A percentile compares a stretch with the other conserved stretches of the same genome.
Evolutionary conservation across 805 yeast genomes (phyloP).

Genomic region (Nakazawaea molendinolei): DNA sequence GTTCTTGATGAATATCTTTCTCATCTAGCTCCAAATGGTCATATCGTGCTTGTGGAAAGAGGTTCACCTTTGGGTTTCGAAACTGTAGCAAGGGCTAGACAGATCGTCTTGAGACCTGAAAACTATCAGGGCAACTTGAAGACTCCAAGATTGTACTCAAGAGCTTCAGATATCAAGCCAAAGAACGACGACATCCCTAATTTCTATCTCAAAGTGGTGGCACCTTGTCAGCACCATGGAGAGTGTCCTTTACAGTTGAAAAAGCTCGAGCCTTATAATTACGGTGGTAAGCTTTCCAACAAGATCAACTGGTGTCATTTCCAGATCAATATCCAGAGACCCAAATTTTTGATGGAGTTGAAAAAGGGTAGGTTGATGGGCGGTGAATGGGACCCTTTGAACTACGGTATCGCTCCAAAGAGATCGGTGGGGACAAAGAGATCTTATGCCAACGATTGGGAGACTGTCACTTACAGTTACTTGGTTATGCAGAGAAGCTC

Average conservation of each 20-base stretch:
- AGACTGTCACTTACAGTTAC: constrained; percentile 68
- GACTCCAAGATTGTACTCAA: constrained; percentile 62
- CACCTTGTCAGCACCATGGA: constrained; percentile 89
- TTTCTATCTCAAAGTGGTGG: constrained; percentile 60
- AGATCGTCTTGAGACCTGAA: constrained; percentile 84
- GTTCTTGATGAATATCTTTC: constrained; percentile 52
- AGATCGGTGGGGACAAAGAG: constrained; percentile 70
- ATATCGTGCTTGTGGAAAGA: constrained; percentile 72
- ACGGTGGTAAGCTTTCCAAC: constrained; percentile 35
- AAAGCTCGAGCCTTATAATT: constrained; percentile 59
- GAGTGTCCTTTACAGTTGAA: constrained; percentile 81
- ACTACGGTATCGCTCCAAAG: constrained; percentile 49
- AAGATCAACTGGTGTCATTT: constrained; percentile 72
- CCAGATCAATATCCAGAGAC: constrained; percentile 66
- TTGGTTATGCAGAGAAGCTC: constrained; percentile 63
- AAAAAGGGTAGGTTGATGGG: constrained; percentile 77
- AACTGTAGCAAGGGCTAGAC: constrained; percentile 83
- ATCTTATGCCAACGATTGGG: constrained; percentile 62
- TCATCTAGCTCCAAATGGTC: constrained; percentile 71
- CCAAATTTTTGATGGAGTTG: constrained; percentile 72
- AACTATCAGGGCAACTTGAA: constrained; percentile 45
- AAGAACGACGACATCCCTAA: constrained; percentile 28
- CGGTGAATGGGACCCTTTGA: constrained; percentile 58
- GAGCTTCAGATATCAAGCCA: constrained; percentile 39
- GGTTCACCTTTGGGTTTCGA: constrained; percentile 92